phyloP scores from a whole-genome alignment of 768 basidiomycete genomes.

The Lanmaoa pseudosensibilis region DNA sequence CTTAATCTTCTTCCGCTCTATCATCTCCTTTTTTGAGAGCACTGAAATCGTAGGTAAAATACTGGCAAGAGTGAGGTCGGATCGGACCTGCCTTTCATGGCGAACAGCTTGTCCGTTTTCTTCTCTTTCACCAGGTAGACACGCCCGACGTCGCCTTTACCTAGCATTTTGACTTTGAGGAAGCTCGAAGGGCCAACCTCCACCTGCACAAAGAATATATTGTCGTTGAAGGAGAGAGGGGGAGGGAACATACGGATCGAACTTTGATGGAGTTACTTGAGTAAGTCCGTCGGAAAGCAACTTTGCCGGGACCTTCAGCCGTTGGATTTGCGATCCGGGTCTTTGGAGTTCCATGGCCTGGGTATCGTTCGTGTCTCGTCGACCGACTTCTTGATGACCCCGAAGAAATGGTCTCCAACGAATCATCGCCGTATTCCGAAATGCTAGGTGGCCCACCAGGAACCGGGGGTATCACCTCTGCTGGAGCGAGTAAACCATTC shows the following conservation, averaged over 20 bases:
- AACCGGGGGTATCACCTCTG: slow-evolving; percentile 56
- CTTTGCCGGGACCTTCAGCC: slow-evolving; percentile 53
- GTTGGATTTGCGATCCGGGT: slow-evolving; percentile 47
- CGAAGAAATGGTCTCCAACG: slow-evolving; percentile 77
- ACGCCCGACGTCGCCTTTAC: slow-evolving; percentile 97
- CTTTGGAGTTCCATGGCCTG: slow-evolving; percentile 32
- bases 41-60: slow-evolving; percentile 53
- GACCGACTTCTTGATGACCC: slow-evolving; percentile 63
- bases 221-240: not conserved
- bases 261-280: slow-evolving; percentile 98
- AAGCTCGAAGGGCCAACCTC: slow-evolving; percentile 95
- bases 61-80: slow-evolving; percentile 1
- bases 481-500: slow-evolving; percentile 78
- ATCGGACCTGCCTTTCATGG: slow-evolving; percentile 89
- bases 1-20: slow-evolving; percentile 99
- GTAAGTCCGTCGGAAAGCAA: slow-evolving; percentile 90
- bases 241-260: slow-evolving; percentile 58
- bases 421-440: slow-evolving; percentile 63
- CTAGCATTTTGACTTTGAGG: slow-evolving; percentile 96
- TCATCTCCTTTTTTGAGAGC: slow-evolving; percentile 99
- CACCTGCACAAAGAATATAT: slow-evolving; percentile 49
- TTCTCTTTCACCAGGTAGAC: slow-evolving; percentile 98
- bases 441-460: slow-evolving; percentile 48
- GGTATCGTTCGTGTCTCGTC: slow-evolving; percentile 41
- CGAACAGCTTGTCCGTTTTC: slow-evolving; percentile 93